Evolutionary conservation across 257 asterid genomes (phyloP).

Genomic region (Haberlea rhodopensis): DNA sequence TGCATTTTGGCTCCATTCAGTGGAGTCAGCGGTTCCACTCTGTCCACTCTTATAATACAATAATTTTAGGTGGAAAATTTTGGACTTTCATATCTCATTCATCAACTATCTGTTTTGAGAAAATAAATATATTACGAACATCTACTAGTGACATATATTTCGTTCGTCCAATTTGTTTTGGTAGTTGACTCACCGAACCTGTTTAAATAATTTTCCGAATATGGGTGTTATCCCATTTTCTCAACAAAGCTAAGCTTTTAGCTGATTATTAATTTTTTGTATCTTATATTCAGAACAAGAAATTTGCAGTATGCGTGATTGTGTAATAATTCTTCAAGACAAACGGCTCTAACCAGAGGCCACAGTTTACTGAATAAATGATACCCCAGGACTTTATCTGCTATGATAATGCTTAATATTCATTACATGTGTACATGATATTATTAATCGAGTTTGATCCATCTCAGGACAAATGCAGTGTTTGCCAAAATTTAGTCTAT

Average conservation of each 20-base stretch:
- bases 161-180: too few relatives aligned
- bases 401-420: neutral
- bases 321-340: neutral
- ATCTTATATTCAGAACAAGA: slow-evolving; percentile 6
- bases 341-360: neutral
- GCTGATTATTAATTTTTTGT: slow-evolving; percentile 5
- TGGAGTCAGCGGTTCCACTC: too few relatives aligned
- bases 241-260: slow-evolving; percentile 3
- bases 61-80: too few relatives aligned
- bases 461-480: slow-evolving; percentile 64
- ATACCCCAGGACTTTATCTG: neutral
- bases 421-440: slow-evolving; percentile 4
- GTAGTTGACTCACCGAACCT: too few relatives aligned
- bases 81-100: too few relatives aligned
- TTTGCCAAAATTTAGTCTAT: slow-evolving; percentile 52
- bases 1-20: too few relatives aligned
- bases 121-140: too few relatives aligned
- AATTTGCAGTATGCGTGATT: neutral
- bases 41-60: too few relatives aligned
- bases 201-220: too few relatives aligned
- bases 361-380: neutral
- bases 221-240: too few relatives aligned
- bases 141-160: too few relatives aligned
- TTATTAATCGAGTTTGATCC: slow-evolving; percentile 14
- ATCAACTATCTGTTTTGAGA: too few relatives aligned